Evolutionary conservation across 1,284 basidiomycete species (phyloP).

Genomic region (Fomitopsis betulina): DNA sequence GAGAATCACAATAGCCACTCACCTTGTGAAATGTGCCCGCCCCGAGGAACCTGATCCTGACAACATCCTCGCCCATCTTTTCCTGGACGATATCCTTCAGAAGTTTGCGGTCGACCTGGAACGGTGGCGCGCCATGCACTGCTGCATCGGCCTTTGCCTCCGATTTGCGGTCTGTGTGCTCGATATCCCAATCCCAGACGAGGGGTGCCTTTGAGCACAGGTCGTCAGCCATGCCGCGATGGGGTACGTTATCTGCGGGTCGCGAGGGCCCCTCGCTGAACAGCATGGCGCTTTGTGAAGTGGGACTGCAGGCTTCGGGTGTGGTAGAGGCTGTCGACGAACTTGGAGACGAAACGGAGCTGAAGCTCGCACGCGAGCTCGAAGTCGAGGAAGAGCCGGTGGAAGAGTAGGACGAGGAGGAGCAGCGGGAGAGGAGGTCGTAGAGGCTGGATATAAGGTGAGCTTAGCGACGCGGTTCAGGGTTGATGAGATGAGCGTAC

Average conservation of each 20-base stretch:
- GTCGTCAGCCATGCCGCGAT: constrained; percentile 9
- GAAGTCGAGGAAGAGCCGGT: neutral
- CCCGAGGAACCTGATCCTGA: constrained; percentile 65
- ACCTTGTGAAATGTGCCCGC: constrained; percentile 81
- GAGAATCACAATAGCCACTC: constrained; percentile 5
- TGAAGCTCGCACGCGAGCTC: neutral
- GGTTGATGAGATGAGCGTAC: constrained; percentile 1
- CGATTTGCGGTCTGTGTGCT: constrained; percentile 57
- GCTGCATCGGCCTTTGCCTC: constrained; percentile 58
- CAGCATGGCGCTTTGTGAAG: neutral
- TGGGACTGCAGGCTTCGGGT: neutral
- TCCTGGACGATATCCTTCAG: constrained; percentile 73
- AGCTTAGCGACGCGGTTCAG: neutral
- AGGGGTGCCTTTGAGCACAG: constrained; percentile 23
- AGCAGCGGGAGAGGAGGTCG: neutral
- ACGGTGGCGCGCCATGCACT: constrained; percentile 54
- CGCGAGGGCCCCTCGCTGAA: neutral
- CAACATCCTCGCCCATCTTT: constrained; percentile 60
- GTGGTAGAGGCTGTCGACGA: neutral
- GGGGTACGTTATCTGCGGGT: neutral
- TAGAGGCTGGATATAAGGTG: neutral
- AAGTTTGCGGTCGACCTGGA: constrained; percentile 66
- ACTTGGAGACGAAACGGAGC: neutral
- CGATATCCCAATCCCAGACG: constrained; percentile 64
- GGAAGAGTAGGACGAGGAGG: neutral